phyloP scores from a whole-genome alignment of 2,329 filamentous ascomycete species.

The Xylaria sp. region DNA sequence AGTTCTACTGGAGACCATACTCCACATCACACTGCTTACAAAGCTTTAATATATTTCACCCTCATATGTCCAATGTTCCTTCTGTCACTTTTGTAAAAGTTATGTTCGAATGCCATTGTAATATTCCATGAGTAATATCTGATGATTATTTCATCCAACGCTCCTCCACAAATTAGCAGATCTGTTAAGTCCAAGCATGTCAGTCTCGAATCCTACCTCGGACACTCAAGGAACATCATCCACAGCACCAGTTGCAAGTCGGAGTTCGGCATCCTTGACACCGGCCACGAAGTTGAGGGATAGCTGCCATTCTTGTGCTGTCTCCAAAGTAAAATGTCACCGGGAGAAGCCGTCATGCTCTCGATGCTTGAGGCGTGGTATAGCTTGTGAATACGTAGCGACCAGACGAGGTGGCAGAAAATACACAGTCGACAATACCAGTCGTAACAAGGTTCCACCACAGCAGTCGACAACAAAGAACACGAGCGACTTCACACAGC shows the following conservation, averaged over 20 bases:
- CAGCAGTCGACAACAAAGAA: background rate
- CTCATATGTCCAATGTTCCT: too few species aligned
- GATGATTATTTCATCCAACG: background rate
- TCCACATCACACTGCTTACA: too few species aligned
- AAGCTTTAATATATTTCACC: too few species aligned
- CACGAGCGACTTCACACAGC: background rate
- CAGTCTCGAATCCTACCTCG: background rate
- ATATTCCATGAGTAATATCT: background rate
- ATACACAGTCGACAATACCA: background rate
- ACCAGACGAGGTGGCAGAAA: background rate
- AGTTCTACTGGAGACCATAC: too few species aligned
- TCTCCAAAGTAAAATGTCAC: slow-evolving; percentile 4
- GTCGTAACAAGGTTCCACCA: background rate
- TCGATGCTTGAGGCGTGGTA: background rate
- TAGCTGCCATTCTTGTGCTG: background rate
- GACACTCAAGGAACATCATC: background rate
- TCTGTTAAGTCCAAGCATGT: background rate
- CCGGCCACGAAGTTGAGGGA: background rate
- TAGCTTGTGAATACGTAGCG: background rate
- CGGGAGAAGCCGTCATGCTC: slow-evolving; percentile 5
- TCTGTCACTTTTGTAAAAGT: background rate
- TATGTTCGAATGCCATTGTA: background rate
- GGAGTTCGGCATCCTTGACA: too few species aligned
- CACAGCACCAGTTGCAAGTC: too few species aligned
- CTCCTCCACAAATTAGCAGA: too few species aligned